Conservation (phyloP, 2,329 filamentous ascomycete genomes). For the Clonostachys sp. region DNA sequence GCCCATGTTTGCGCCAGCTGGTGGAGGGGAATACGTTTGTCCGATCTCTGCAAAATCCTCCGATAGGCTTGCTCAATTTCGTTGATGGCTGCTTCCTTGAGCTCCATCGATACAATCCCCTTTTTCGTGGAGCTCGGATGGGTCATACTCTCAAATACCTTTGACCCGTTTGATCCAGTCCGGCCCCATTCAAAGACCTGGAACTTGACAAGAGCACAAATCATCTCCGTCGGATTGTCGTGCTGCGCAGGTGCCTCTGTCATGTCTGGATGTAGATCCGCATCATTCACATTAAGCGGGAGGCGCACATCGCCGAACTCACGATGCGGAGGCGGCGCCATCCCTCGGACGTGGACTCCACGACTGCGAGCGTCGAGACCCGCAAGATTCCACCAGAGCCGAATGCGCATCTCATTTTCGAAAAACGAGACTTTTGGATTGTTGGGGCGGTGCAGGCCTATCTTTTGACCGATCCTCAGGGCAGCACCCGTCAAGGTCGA, state of each 20-base stretch:
- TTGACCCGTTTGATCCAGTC: conserved; percentile 10
- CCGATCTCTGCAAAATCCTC: conserved; percentile 12
- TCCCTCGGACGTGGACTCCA: background rate
- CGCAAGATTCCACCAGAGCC: conserved; percentile 18
- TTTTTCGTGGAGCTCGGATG: conserved; percentile 1
- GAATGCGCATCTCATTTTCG: conserved; percentile 16
- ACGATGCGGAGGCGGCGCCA: conserved; percentile 1
- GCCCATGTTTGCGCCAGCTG: conserved; percentile 12
- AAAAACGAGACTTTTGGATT: conserved; percentile 11
- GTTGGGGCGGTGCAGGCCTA: conserved; percentile 11
- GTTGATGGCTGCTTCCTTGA: conserved; percentile 13
- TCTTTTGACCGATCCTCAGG: conserved; percentile 14
- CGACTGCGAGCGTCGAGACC: conserved; percentile 8
- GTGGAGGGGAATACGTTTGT: conserved; percentile 19
- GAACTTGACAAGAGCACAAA: conserved; percentile 26
- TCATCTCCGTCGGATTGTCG: conserved; percentile 51
- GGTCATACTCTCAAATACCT: conserved; percentile 8
- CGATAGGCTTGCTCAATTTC: conserved; percentile 16
- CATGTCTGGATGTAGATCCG: conserved; percentile 45
- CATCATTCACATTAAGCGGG: conserved; percentile 53
- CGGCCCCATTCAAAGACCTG: conserved; percentile 17
- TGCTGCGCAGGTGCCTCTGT: conserved; percentile 36
- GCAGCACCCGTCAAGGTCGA: conserved; percentile 13
- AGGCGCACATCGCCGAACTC: conserved; percentile 10
- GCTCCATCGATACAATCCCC: background rate